Base-by-base conservation (phyloP, 2,329 filamentous ascomycete species). In the Talaromyces sp. region DNA sequence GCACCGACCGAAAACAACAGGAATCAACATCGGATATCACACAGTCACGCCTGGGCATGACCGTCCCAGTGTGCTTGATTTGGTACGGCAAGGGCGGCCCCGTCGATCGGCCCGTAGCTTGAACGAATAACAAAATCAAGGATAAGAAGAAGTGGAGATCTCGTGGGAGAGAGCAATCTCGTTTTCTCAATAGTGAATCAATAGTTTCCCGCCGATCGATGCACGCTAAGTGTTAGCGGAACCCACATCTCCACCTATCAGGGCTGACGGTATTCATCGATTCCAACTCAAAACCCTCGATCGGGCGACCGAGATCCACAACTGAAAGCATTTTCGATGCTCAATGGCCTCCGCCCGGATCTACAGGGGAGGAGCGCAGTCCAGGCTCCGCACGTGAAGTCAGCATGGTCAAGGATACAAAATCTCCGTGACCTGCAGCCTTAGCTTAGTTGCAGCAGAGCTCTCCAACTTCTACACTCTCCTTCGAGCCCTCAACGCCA, bases 161-260 rank as follows among this genome's bases (percentile, higher is more conserved):
- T 10, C 9, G 10, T 14, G n/a, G n/a, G 11, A 10, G 11, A 20
- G 29, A 30, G 5, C 22, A 40, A 47, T 49, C 35, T 49, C 22
- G 27, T 33, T 33, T 22, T 42, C 37, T 10, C 19, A 32, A 27
- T 33, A 39, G 29, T 49, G 24, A 40, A 40, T 49, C 46, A 49
- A 49, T 49, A 49, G 46, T 42, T 27, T 4, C 17, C n/a, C 16
- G 46, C 33, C 16, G 46, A 49, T 49, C 46, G 37, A 40, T 49
- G 27, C 46, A 30, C 14, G n/a, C 29, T 22, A 40, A 32, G 5
- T 16, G 13, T 9, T 49, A 40, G 27, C 43, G 13, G 20, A 24
- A 35, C 22, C 32, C 20, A n/a, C 1, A 16, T n/a, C 30, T 45
- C 19, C 13, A 29, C 42, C 43, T 46, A 46, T 46, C 43, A 36